Evolutionary conservation across 495 filamentous ascomycete species (phyloP), one percentile per base, ranked within the genome.

Genomic region (Neurospora tetraspora): DNA sequence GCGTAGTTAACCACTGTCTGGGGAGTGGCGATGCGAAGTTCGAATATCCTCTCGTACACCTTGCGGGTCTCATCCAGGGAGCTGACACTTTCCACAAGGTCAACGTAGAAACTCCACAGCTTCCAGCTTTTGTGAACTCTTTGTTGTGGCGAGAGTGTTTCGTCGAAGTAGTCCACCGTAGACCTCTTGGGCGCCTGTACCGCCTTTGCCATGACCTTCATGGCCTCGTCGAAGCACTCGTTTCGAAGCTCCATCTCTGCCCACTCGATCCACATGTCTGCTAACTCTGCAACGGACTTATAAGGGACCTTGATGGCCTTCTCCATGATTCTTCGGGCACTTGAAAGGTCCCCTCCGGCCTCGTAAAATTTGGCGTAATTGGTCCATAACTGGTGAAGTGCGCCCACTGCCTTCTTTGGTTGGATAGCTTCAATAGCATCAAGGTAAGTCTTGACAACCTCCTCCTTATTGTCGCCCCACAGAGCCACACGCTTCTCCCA

Each of bases 71-170:
- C 95, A 11, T 98, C 95, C 4, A 98, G 83, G 0, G 92, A 93
- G 72, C 91, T 89, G 20, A 97, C 94, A 82, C 93, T 96, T 80
- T 99, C 96, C 12, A 99, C 95, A 0, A 99, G 88, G 81, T 99
- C 96, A 45, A 99, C 94, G 77, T 99, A 99, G 86, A 98, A 99
- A 85, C 93, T 96, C 96, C 96, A 99, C 16, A 99, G 83, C 81
- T 98, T 99, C 96, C 96, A 99, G 79, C 93, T 96, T 86, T 98
- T 99, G 83, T 99, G 96, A 9, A 99, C 92, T 72, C 96, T 88
- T 81, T 98, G 96, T 80, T 98, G 96, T 11, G 96, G 95, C 6
- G 93, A 93, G 9, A 99, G 85, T 0, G 88, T 93, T 80, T 99
- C 96, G 81, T 99, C 96, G 76, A 98, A 99, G 80, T 98, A 99